Percentiles rank a stretch among this genome's conserved stretches.
Conservation (phyloP, 2,329 filamentous ascomycete species). For the Claviceps sp. region DNA sequence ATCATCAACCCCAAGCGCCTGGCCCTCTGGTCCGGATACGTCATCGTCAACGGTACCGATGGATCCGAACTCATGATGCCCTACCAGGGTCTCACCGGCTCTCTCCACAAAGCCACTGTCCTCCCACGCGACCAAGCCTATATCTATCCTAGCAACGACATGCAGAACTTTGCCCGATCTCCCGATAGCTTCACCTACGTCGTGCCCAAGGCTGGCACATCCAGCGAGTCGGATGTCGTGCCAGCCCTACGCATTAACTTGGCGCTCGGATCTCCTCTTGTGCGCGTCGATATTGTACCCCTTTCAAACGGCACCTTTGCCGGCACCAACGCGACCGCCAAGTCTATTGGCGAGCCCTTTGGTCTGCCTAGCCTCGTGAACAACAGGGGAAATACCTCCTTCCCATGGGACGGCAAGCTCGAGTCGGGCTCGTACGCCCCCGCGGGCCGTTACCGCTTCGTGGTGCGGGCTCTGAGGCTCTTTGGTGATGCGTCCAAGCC, state of each 20-base stretch:
- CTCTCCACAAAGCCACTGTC: slow-evolving; percentile 15
- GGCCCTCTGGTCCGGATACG: slow-evolving; percentile 29
- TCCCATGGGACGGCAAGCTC: slow-evolving; percentile 30
- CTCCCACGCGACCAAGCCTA: slow-evolving; percentile 10
- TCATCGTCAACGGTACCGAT: slow-evolving; percentile 26
- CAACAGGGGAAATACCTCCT: slow-evolving; percentile 1
- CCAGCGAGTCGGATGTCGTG: slow-evolving; percentile 10
- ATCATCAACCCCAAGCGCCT: slow-evolving; percentile 21
- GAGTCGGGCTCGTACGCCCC: slow-evolving; percentile 30
- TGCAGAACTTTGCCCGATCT: slow-evolving; percentile 7
- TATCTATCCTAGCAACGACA: slow-evolving; percentile 18
- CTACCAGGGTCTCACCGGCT: slow-evolving; percentile 25
- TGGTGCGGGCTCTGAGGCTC: slow-evolving; percentile 32
- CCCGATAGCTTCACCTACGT: slow-evolving; percentile 23
- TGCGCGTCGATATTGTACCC: slow-evolving; percentile 31
- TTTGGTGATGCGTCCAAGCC: slow-evolving; percentile 29
- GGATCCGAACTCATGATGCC: slow-evolving; percentile 23
- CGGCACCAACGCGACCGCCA: slow-evolving; percentile 23
- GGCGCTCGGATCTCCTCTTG: slow-evolving; percentile 28
- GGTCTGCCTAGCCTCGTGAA: slow-evolving; percentile 22
- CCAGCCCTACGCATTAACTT: slow-evolving; percentile 15
- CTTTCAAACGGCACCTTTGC: slow-evolving; percentile 5
- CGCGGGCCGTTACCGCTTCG: slow-evolving; percentile 33
- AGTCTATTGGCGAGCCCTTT: slow-evolving; percentile 25
- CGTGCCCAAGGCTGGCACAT: slow-evolving; percentile 24